phyloP scores from a whole-genome alignment of 768 basidiomycete species.

The Chiua virens region DNA sequence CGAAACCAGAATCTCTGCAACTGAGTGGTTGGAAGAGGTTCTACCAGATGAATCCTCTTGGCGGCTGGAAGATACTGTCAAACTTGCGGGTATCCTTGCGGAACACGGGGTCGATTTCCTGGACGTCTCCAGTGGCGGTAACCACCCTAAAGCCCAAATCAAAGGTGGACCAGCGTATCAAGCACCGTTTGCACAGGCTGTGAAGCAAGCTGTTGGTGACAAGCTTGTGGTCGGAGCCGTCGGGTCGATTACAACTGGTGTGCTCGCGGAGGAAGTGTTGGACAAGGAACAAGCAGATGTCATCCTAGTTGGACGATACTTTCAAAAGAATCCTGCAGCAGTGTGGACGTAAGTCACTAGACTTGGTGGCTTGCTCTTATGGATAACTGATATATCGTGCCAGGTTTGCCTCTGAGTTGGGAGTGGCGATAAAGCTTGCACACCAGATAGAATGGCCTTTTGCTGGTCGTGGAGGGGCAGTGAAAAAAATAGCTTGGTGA shows the following conservation, averaged over 20 bases:
- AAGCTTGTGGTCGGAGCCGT: conserved; percentile 33
- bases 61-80: conserved; percentile 66
- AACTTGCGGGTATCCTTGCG: conserved; percentile 56
- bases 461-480: conserved; percentile 31
- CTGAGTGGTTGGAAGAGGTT: conserved; percentile 68
- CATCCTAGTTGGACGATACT: conserved; percentile 50
- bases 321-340: conserved; percentile 59
- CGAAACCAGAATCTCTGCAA: conserved; percentile 53
- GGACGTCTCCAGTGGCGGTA: conserved; percentile 71
- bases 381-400: not conserved
- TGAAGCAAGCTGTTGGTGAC: conserved; percentile 47
- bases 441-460: conserved; percentile 60
- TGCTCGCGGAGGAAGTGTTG: conserved; percentile 45
- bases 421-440: conserved; percentile 44
- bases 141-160: conserved; percentile 38
- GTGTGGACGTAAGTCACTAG: conserved; percentile 35
- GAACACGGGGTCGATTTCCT: conserved; percentile 73
- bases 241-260: conserved; percentile 33
- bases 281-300: conserved; percentile 46
- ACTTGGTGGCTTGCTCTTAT: not conserved
- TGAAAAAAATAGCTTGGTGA: conserved; percentile 17
- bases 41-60: conserved; percentile 62
- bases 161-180: conserved; percentile 43
- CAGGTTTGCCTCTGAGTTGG: conserved; percentile 55
- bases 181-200: conserved; percentile 55